Conservation (phyloP, 2,329 filamentous ascomycete genomes). For the Neopestalotiopsis sp. region DNA sequence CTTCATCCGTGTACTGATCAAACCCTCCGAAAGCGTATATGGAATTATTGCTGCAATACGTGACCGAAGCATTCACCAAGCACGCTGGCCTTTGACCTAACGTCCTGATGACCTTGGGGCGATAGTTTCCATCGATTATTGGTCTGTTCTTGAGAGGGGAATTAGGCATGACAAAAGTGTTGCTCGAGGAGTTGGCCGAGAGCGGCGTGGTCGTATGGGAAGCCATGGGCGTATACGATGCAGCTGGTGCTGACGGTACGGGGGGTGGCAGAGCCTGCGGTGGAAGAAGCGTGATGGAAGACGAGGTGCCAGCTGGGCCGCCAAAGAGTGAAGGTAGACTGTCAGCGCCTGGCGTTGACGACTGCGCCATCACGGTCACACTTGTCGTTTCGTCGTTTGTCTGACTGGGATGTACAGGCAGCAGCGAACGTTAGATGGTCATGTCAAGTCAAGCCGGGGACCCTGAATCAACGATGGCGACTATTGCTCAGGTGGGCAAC, state of each 20-base stretch:
- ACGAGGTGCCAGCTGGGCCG: conserved; percentile 28
- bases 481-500: neutral
- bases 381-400: conserved; percentile 25
- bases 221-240: conserved; percentile 37
- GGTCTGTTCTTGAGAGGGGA: conserved; percentile 73
- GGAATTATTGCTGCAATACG: conserved; percentile 96
- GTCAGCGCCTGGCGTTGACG: conserved; percentile 27
- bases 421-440: neutral
- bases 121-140: conserved; percentile 72
- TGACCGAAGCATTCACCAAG: conserved; percentile 96
- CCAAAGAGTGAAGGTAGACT: conserved; percentile 36
- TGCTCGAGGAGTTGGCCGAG: conserved; percentile 64
- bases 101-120: conserved; percentile 81
- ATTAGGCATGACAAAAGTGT: conserved; percentile 91
- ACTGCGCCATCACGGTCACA: conserved; percentile 31
- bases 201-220: conserved; percentile 49
- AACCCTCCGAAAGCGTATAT: conserved; percentile 99
- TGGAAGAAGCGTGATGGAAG: conserved; percentile 28
- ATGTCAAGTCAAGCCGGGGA: neutral
- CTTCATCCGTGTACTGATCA: conserved; percentile 97
- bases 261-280: conserved; percentile 28
- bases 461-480: neutral
- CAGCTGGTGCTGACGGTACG: conserved; percentile 19
- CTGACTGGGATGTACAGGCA: neutral
- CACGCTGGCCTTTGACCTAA: conserved; percentile 86